Base-by-base conservation (phyloP, 352 stramenopile species). In the Stephanocyclus meneghinianus region DNA sequence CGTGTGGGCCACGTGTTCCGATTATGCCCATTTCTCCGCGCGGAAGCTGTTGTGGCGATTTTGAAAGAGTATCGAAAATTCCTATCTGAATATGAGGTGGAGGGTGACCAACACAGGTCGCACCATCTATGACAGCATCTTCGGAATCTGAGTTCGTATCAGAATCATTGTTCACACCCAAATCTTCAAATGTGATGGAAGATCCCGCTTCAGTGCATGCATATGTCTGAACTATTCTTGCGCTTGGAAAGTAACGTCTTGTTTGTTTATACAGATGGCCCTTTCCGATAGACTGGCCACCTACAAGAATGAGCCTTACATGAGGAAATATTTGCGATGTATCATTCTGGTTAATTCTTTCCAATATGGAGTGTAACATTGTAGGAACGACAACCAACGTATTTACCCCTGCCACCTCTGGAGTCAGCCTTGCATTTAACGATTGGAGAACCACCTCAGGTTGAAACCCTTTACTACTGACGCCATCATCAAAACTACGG, bases 161-260 rank as follows among this genome's bases (percentile, higher is more conserved):
- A 35, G 29, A 18, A 16, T 35, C 11, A 56, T 61, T 56, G 21
- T 30, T 40, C 30, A 18, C 64, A 53, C 62, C 51, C 26, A 91
- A 67, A 67, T 90, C 71, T 29, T 79, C 60, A 86, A 95, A 95
- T 7, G 92, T 94, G 18, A 95, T 87, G 9, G 86, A 93, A 21
- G 91, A 95, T 50, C 90, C 91, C 11, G 90, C 90, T 79, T 95
- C 92, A 5, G 92, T 94, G 73, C 90, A 95, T 8, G 92, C 92
- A 75, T 93, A 95, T 0, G 91, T 95, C 74, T 95, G 92, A 13
- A 94, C 83, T 40, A 95, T 83, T 63, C 75, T 67, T 13, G 90
- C 87, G 47, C 87, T 87, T 11, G 92, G 91, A 78, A 95, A 95
- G 21, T 66, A 37, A 13, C 56, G 9, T 56, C 83, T 74, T 26